Conservation (phyloP, 164 flowering plant species). For the Magnolia changhungtana region DNA sequence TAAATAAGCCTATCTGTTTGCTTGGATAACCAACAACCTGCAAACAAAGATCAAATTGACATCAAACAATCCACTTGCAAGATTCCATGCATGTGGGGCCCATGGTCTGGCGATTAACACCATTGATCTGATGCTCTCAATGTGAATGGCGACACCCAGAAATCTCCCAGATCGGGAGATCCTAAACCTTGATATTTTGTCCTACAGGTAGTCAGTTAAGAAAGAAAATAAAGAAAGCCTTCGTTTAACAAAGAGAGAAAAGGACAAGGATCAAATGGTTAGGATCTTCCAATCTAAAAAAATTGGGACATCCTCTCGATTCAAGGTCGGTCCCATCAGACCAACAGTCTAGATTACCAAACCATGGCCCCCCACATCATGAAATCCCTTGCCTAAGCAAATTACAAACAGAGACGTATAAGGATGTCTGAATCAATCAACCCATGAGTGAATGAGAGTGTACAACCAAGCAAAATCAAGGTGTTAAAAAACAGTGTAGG, state of each 20-base stretch:
- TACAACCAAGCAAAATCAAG: background rate
- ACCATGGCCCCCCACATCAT: too few relatives aligned
- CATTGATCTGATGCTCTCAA: background rate
- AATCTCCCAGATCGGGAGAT: background rate
- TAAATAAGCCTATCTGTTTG: slow-evolving; percentile 26
- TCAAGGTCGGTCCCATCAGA: too few relatives aligned
- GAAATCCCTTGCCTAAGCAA: too few relatives aligned
- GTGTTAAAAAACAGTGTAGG: background rate
- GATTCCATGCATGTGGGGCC: background rate
- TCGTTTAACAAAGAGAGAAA: background rate
- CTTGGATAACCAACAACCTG: slow-evolving; percentile 37
- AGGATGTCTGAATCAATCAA: too few relatives aligned
- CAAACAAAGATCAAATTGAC: slow-evolving; percentile 9
- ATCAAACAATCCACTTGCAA: background rate
- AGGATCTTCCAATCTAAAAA: background rate
- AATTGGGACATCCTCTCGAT: background rate
- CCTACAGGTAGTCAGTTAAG: background rate
- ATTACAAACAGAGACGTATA: too few relatives aligned
- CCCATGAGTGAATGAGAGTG: too few relatives aligned
- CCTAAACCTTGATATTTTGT: background rate
- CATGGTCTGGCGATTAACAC: background rate
- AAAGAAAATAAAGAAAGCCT: background rate
- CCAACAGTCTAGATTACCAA: too few relatives aligned
- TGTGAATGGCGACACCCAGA: background rate
- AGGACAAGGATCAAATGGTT: background rate